Percentiles rank a stretch among this genome's conserved stretches.
Conservation (phyloP, 768 basidiomycete species). For the Mycena sanguinolenta region DNA sequence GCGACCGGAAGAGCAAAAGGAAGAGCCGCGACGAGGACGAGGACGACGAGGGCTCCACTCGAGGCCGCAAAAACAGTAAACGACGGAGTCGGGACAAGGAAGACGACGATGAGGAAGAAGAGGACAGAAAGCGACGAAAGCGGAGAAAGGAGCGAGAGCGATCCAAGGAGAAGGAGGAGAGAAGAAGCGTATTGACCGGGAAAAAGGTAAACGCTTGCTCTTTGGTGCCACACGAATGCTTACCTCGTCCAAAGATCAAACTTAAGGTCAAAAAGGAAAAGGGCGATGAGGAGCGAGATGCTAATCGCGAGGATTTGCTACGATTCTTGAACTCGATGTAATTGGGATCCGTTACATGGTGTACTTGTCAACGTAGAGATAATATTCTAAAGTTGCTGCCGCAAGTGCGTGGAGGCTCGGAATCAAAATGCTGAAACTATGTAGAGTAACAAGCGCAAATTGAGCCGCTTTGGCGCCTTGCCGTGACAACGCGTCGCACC, state of each 20-base stretch:
- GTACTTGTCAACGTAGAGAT: no score
- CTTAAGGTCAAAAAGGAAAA: conserved; percentile 73
- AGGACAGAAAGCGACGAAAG: conserved; percentile 47
- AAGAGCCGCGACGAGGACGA: conserved; percentile 18
- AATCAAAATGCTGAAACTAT: neutral
- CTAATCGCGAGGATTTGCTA: conserved; percentile 65
- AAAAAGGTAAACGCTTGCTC: conserved; percentile 60
- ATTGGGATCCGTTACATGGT: neutral
- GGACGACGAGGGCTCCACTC: conserved; percentile 17
- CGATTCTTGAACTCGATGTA: conserved; percentile 69
- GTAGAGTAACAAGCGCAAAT: neutral
- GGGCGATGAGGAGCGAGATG: conserved; percentile 68
- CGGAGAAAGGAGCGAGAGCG: conserved; percentile 53
- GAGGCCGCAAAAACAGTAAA: conserved; percentile 20
- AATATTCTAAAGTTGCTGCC: neutral
- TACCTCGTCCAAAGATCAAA: conserved; percentile 60
- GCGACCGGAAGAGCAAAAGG: conserved; percentile 21
- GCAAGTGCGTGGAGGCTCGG: neutral
- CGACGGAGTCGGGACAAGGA: conserved; percentile 20
- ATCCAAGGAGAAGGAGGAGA: conserved; percentile 57
- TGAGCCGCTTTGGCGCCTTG: conserved; percentile 3
- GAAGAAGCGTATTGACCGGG: conserved; percentile 70
- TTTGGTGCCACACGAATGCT: conserved; percentile 14
- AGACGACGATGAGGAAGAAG: conserved; percentile 26
- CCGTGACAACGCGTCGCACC: conserved; percentile 37